Evolutionary conservation across 2,329 filamentous ascomycete genomes (phyloP), one percentile per base, ranked within the genome.

Genomic region (Plectosphaerella plurivora): DNA sequence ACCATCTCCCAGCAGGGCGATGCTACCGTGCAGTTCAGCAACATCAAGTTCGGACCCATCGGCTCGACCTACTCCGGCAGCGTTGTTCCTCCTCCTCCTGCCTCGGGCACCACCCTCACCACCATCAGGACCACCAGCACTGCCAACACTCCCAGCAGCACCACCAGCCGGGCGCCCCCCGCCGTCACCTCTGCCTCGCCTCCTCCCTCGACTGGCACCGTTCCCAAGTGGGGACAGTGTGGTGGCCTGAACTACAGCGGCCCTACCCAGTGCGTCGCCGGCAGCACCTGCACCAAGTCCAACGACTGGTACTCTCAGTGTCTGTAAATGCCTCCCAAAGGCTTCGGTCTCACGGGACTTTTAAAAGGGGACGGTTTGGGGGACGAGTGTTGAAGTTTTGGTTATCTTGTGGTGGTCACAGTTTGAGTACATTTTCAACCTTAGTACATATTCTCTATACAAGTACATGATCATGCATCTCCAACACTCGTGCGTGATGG

Each of bases 11-110:
- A 68, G 49, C 61, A 65, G 14, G 71, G 79, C 42, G 71, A 74
- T 66, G 68, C 80, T 50, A 72, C 72, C 60, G 81, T 84, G 50
- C 64, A 72, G 57, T 84, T 74, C 72, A 82, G 78, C 58, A 56
- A 56, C 72, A 83, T 79, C 58, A 83, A 83, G 68, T 75, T 81
- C 61, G 81, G 68, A 28, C 72, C 78, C 53, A 77, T 84, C 62
- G 74, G 73, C 62, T 78, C 75, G 45, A 84, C 81, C 60, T 81
- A 73, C 57, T 49, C 45, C 52, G 54, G 50, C 51, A 18, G n/a
- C 57, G 18, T 25, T 52, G 37, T 24, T 44, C 20, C 44, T 33
- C 47, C 51, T n/a, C 37, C 51, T 45, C 35, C n/a, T 47, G 18
- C 39, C 14, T 42, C 51, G 47, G 45, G 36, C 49, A 45, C 59